These are phyloP conservation scores for Laetiporus sulphureus DNA, from an alignment of 1,284 basidiomycete species.

Conservation along the genomic window DNA sequence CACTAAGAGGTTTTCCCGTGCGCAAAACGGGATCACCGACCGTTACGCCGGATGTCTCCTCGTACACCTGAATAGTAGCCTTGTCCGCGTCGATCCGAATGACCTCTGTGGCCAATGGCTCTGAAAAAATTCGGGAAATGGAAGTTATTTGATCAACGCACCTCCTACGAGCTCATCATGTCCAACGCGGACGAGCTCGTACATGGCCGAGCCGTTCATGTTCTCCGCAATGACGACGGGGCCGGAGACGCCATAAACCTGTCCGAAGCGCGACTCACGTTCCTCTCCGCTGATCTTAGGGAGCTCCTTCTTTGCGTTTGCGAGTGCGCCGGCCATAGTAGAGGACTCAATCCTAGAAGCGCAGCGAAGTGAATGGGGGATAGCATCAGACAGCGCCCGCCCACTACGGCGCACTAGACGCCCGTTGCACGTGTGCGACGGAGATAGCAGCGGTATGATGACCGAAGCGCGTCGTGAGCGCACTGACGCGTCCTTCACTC, in stretches of 20 bases:
- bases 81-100: conserved; percentile 96
- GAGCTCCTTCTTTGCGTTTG: conserved; percentile 84
- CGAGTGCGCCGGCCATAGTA: conserved; percentile 84
- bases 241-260: conserved; percentile 92
- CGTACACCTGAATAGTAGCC: conserved; percentile 99
- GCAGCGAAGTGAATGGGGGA: conserved; percentile 8
- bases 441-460: background rate
- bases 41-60: conserved; percentile 96
- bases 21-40: conserved; percentile 97
- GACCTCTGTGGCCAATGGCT: conserved; percentile 60
- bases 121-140: background rate
- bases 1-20: conserved; percentile 95
- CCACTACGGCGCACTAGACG: background rate
- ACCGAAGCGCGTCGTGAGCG: conserved; percentile 11
- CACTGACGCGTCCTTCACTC: conserved; percentile 28
- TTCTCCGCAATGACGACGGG: conserved; percentile 97
- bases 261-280: conserved; percentile 81
- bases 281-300: conserved; percentile 88
- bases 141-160: conserved; percentile 28
- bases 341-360: conserved; percentile 11
- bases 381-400: conserved; percentile 1
- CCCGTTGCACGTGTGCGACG: conserved; percentile 6
- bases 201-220: conserved; percentile 95
- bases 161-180: conserved; percentile 97
- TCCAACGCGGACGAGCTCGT: conserved; percentile 93